Evolutionary conservation across 257 asterid genomes (phyloP).

Genomic region (Mentha longifolia): DNA sequence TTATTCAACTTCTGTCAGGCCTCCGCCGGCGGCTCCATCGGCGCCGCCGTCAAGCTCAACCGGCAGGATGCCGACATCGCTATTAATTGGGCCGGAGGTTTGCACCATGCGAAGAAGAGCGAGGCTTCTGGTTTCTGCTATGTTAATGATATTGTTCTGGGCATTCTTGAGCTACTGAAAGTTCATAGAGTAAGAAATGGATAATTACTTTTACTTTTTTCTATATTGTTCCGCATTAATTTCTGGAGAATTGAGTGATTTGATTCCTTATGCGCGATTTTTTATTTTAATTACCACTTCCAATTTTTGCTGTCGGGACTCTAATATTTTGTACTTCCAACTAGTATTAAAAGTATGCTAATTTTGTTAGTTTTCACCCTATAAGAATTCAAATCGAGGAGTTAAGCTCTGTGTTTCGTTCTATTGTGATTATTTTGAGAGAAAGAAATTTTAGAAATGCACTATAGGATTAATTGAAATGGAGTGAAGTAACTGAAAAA

Average conservation of each 20-base stretch:
- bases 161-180: constrained; percentile 79
- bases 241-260: constrained; percentile 5
- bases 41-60: constrained; percentile 81
- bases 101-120: constrained; percentile 88
- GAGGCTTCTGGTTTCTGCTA: constrained; percentile 85
- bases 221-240: not conserved
- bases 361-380: not conserved
- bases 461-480: not conserved
- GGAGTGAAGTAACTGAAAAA: not conserved
- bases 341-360: not conserved
- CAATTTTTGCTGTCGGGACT: not conserved
- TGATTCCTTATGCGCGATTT: constrained; percentile 5
- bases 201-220: not conserved
- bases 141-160: constrained; percentile 84
- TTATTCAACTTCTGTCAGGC: constrained; percentile 73
- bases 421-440: not conserved
- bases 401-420: not conserved
- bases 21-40: constrained; percentile 83
- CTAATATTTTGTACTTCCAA: constrained; percentile 18
- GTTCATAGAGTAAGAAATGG: constrained; percentile 54
- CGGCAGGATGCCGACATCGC: constrained; percentile 80
- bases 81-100: constrained; percentile 92
- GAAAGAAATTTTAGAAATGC: not conserved
- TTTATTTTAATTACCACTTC: not conserved
- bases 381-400: constrained; percentile 4